Conservation (phyloP, 192 early-diverging fungal genomes). For the Gaertneriomyces sp. region DNA sequence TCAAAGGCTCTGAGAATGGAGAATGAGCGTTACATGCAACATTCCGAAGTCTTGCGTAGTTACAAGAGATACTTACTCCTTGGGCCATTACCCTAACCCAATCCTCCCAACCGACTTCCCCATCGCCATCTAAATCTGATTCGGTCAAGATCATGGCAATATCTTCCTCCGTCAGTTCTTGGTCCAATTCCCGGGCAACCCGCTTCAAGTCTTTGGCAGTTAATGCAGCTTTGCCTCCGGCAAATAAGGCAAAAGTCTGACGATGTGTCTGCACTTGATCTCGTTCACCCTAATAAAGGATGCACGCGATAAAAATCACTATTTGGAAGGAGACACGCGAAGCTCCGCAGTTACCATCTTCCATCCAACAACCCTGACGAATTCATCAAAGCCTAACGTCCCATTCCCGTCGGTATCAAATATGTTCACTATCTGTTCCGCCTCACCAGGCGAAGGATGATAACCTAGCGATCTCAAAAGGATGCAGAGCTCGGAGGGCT, state of each 20-base stretch:
- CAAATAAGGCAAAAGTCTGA: not conserved
- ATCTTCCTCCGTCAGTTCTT: conserved; percentile 1
- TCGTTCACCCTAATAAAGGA: not conserved
- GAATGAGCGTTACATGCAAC: no score
- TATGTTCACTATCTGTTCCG: not conserved
- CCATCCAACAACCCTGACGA: not conserved
- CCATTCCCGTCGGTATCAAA: conserved; percentile 3
- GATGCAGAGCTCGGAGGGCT: not conserved
- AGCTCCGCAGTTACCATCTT: not conserved
- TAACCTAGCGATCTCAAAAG: not conserved
- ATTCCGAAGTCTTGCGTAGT: no score
- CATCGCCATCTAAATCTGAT: conserved; percentile 1
- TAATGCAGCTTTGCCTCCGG: not conserved
- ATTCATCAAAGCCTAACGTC: not conserved
- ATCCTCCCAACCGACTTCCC: conserved; percentile 1
- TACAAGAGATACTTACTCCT: not conserved
- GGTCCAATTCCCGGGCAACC: not conserved
- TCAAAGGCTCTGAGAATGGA: no score
- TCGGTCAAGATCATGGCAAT: conserved; percentile 3
- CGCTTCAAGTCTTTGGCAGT: not conserved
- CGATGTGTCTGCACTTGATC: conserved; percentile 4
- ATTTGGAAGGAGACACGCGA: not conserved
- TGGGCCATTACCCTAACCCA: conserved; percentile 3
- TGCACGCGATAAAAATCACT: not conserved
- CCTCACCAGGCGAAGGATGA: not conserved